phyloP scores from a whole-genome alignment of 2,329 filamentous ascomycete species.

The Thermochaetoides dissita region DNA sequence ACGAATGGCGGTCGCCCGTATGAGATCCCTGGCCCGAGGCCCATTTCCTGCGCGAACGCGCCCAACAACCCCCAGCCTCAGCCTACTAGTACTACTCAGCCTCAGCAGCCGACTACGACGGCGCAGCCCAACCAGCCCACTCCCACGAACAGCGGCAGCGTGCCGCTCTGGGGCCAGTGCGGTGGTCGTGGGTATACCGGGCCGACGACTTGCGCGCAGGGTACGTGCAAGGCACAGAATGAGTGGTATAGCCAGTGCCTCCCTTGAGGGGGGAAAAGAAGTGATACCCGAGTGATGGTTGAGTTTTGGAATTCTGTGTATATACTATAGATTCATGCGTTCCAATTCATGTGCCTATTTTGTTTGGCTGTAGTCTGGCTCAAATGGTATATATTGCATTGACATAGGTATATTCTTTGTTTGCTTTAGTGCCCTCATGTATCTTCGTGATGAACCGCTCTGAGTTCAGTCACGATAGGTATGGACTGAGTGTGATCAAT shows the following conservation, averaged over 20 bases:
- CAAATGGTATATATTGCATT: too few relatives aligned
- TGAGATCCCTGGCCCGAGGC: conserved; percentile 22
- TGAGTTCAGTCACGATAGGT: too few relatives aligned
- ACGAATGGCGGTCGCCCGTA: conserved; percentile 21
- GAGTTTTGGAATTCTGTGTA: too few relatives aligned
- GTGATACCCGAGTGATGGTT: too few relatives aligned
- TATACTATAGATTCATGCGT: too few relatives aligned
- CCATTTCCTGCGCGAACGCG: conserved; percentile 14
- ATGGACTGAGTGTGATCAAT: too few relatives aligned
- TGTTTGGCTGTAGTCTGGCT: too few relatives aligned
- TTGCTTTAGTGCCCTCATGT: too few relatives aligned
- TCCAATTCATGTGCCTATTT: too few relatives aligned
- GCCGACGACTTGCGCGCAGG: conserved; percentile 12
- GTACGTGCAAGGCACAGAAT: conserved; percentile 13
- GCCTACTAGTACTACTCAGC: too few relatives aligned
- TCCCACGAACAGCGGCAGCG: not conserved
- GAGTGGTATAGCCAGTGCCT: conserved; percentile 13
- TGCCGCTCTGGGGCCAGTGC: conserved; percentile 14
- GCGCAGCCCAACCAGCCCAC: conserved; percentile 1
- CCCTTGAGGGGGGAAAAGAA: conserved; percentile 1
- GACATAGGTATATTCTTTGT: too few relatives aligned
- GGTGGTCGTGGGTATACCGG: conserved; percentile 14
- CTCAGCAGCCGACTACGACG: conserved; percentile 6
- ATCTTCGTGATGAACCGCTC: too few relatives aligned
- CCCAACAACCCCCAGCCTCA: not conserved